phyloP scores from a whole-genome alignment of 2,329 filamentous ascomycete species.

The Aspergillus sp. region DNA sequence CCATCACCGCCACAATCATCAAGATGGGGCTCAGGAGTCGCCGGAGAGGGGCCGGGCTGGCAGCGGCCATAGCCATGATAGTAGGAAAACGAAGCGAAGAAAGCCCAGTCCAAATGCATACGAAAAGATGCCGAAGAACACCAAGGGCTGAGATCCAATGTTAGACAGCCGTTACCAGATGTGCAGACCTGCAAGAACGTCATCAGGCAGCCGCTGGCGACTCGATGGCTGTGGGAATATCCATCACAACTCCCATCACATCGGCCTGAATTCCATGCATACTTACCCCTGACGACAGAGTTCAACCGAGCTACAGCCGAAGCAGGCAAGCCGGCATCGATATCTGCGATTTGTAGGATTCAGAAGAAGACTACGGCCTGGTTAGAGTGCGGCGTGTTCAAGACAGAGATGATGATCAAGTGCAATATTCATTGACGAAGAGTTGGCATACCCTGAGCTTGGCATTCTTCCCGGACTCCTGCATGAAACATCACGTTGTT shows the following conservation, averaged over 20 bases:
- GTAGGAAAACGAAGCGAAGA: constrained; percentile 33
- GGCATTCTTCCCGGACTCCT: too few relatives aligned
- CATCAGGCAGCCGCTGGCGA: background rate
- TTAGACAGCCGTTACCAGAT: background rate
- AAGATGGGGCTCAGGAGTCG: background rate
- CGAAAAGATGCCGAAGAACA: constrained; percentile 48
- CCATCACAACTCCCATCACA: background rate
- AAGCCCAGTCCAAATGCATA: constrained; percentile 53
- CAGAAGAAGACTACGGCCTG: background rate
- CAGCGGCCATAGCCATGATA: constrained; percentile 25
- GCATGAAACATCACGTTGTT: too few relatives aligned
- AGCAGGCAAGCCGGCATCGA: background rate
- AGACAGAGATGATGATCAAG: too few relatives aligned
- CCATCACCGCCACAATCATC: constrained; percentile 16
- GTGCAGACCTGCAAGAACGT: background rate
- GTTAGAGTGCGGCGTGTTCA: too few relatives aligned
- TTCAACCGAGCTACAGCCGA: background rate
- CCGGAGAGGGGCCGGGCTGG: constrained; percentile 16
- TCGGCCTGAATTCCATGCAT: background rate
- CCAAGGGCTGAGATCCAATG: constrained; percentile 22
- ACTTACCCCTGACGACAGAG: background rate
- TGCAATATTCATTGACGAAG: too few relatives aligned
- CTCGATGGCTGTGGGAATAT: background rate
- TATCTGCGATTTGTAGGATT: too few relatives aligned
- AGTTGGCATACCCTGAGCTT: too few relatives aligned